Conservation (phyloP, 2,329 filamentous ascomycete genomes). For the Septoria petroselini region DNA sequence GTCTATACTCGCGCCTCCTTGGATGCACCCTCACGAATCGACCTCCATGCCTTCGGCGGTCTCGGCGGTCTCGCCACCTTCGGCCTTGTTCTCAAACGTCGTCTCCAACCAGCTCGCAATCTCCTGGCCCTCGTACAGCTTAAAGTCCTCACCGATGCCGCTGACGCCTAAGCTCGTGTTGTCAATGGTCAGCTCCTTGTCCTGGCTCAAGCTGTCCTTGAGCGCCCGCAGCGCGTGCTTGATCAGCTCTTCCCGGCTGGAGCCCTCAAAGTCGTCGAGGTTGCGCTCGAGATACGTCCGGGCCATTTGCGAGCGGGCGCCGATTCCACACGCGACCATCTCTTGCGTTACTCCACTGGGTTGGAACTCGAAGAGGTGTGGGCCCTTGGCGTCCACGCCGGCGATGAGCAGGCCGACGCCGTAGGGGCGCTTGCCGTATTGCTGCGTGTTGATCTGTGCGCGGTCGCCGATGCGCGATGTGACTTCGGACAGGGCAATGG, state of each 20-base stretch:
- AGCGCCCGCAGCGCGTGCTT: constrained; percentile 85
- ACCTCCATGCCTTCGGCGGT: constrained; percentile 33
- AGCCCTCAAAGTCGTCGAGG: constrained; percentile 74
- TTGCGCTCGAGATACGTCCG: constrained; percentile 94
- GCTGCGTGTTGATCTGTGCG: constrained; percentile 95
- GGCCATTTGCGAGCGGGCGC: constrained; percentile 94
- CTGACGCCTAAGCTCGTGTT: constrained; percentile 92
- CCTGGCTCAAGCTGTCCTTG: constrained; percentile 93
- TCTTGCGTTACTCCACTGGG: constrained; percentile 94
- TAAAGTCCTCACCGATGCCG: constrained; percentile 84
- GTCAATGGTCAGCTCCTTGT: constrained; percentile 95
- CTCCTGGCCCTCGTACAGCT: constrained; percentile 84
- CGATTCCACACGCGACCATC: constrained; percentile 95
- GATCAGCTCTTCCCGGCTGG: constrained; percentile 79
- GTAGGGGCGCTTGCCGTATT: constrained; percentile 94
- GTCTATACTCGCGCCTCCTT: too few species aligned
- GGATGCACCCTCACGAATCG: constrained; percentile 27
- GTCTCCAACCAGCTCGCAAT: constrained; percentile 83
- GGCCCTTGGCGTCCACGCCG: constrained; percentile 88
- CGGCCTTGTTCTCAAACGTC: constrained; percentile 48
- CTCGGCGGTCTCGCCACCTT: constrained; percentile 31
- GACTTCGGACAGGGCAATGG: constrained; percentile 84
- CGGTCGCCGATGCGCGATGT: constrained; percentile 92
- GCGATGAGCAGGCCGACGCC: constrained; percentile 90
- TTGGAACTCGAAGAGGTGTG: constrained; percentile 98